phyloP scores from a whole-genome alignment of 1,284 basidiomycete genomes.

The Tylopilus sp. region DNA sequence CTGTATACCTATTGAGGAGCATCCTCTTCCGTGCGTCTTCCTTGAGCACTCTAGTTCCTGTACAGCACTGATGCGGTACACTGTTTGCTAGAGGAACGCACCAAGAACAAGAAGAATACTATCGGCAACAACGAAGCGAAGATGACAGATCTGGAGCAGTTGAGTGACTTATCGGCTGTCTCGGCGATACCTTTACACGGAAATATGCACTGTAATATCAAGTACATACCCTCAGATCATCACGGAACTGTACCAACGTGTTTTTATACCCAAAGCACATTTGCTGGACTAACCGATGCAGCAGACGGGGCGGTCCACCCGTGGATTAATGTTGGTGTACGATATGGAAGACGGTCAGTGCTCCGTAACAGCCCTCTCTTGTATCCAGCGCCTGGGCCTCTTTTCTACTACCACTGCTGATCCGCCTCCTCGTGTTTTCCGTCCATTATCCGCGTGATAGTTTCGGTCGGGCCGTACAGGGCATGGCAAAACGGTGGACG shows the following conservation, averaged over 20 bases:
- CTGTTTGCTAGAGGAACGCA: slow-evolving; percentile 48
- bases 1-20: slow-evolving; percentile 72
- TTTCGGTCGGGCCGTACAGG: slow-evolving; percentile 55
- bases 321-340: slow-evolving; percentile 8
- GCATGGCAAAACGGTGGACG: slow-evolving; percentile 71
- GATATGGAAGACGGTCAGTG: slow-evolving; percentile 13
- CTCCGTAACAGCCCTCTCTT: slow-evolving; percentile 48
- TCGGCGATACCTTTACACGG: slow-evolving; percentile 24
- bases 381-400: slow-evolving; percentile 73
- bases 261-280: slow-evolving; percentile 17
- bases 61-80: slow-evolving; percentile 13
- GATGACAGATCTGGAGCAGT: slow-evolving; percentile 13
- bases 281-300: slow-evolving; percentile 1
- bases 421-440: slow-evolving; percentile 26
- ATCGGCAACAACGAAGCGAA: slow-evolving; percentile 36
- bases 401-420: slow-evolving; percentile 50
- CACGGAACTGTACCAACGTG: slow-evolving; percentile 23
- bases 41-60: slow-evolving; percentile 11
- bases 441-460: slow-evolving; percentile 46
- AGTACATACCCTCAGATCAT: slow-evolving; percentile 23
- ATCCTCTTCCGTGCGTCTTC: slow-evolving; percentile 58
- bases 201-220: slow-evolving; percentile 32
- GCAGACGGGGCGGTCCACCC: neutral
- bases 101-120: slow-evolving; percentile 56
- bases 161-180: slow-evolving; percentile 18